phyloP scores from a whole-genome alignment of 768 basidiomycete species.

The Termitomyces sp. region DNA sequence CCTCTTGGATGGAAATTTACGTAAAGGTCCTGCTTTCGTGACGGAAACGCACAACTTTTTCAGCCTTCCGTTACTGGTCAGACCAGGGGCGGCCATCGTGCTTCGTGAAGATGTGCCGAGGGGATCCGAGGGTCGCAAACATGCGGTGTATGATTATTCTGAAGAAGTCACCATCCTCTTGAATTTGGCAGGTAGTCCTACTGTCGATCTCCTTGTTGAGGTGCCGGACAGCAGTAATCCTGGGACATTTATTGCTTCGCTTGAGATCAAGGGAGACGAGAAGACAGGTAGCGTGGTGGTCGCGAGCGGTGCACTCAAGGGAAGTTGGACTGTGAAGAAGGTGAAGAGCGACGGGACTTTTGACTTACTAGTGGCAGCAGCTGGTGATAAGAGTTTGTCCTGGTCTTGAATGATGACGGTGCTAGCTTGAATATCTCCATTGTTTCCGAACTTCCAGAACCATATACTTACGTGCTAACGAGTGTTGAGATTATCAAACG shows the following conservation, averaged over 20 bases:
- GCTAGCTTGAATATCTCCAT: not conserved
- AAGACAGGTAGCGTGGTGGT: slow-evolving; percentile 6
- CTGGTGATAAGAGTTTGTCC: not conserved
- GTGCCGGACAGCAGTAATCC: slow-evolving; percentile 15
- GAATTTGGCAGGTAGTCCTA: slow-evolving; percentile 8
- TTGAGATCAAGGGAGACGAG: slow-evolving; percentile 12
- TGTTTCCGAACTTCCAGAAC: not conserved
- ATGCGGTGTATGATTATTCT: slow-evolving; percentile 20
- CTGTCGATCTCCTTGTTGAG: slow-evolving; percentile 11
- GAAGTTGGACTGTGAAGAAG: slow-evolving; percentile 13
- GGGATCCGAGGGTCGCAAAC: slow-evolving; percentile 7
- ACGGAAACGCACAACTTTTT: slow-evolving; percentile 25
- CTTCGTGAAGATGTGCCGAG: slow-evolving; percentile 13
- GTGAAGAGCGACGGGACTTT: slow-evolving; percentile 2
- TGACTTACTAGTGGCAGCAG: not conserved
- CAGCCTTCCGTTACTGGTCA: slow-evolving; percentile 25
- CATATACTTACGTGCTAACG: not conserved
- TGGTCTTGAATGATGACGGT: not conserved
- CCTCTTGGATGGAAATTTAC: slow-evolving; percentile 26
- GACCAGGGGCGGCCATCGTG: slow-evolving; percentile 25
- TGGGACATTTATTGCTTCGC: slow-evolving; percentile 12
- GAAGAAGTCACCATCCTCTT: slow-evolving; percentile 16
- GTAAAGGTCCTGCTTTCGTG: slow-evolving; percentile 20
- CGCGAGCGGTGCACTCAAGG: slow-evolving; percentile 14
- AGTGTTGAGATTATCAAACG: too few species aligned